Percentiles rank a stretch among this genome's conserved stretches.
phyloP scores from a whole-genome alignment of 768 basidiomycete genomes.

The Chiua virens region DNA sequence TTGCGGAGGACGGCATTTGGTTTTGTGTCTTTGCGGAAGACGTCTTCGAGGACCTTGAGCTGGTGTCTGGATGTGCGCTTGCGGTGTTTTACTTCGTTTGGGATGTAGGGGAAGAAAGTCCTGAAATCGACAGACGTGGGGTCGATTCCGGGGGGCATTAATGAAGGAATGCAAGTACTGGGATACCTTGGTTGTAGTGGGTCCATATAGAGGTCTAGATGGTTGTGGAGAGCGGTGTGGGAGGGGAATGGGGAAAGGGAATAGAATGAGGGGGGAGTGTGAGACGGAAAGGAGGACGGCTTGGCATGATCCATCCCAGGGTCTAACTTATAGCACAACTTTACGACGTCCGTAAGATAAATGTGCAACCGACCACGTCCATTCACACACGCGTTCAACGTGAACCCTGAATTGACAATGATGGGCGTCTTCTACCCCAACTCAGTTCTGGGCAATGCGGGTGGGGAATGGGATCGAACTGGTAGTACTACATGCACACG shows the following conservation, averaged over 20 bases:
- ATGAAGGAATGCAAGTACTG: constrained; percentile 45
- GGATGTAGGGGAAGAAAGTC: constrained; percentile 85
- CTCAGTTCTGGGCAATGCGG: no score
- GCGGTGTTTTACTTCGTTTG: constrained; percentile 92
- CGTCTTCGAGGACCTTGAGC: constrained; percentile 83
- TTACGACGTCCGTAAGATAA: not conserved
- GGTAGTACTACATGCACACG: no score
- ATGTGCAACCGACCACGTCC: not conserved
- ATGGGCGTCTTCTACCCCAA: no score
- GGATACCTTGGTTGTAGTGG: constrained; percentile 31
- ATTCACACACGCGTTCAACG: constrained; percentile 22
- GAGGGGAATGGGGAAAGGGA: constrained; percentile 5
- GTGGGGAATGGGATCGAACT: no score
- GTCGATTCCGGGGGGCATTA: constrained; percentile 56
- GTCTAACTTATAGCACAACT: constrained; percentile 26
- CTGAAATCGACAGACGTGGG: constrained; percentile 71
- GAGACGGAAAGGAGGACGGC: constrained; percentile 39
- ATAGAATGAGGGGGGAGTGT: constrained; percentile 26
- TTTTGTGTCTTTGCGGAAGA: constrained; percentile 89
- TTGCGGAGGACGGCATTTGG: constrained; percentile 82
- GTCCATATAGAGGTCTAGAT: constrained; percentile 26
- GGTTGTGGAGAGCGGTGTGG: constrained; percentile 7
- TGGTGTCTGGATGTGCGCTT: constrained; percentile 87
- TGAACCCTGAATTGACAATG: constrained; percentile 14
- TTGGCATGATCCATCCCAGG: constrained; percentile 29